Evolutionary conservation across 176 grass and related monocot genomes (phyloP).

Genomic region (Miscanthus lutarioriparius): DNA sequence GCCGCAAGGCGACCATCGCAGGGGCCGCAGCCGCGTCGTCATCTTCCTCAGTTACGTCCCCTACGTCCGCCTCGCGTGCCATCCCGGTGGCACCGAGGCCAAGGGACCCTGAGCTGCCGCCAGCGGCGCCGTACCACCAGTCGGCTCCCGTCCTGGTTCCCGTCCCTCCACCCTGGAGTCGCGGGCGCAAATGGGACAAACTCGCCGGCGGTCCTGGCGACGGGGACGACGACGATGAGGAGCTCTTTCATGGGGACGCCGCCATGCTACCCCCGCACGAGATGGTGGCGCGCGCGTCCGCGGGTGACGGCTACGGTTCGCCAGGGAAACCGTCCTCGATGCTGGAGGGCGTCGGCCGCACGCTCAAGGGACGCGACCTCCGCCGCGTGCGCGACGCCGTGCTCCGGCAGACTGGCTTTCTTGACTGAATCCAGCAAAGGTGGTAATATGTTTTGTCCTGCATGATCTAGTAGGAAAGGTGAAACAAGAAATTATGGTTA

Average conservation of each 20-base stretch:
- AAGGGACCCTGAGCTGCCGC: constrained; percentile 6
- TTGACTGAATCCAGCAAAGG: constrained; percentile 31
- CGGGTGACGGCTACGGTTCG: neutral
- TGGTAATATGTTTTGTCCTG: neutral
- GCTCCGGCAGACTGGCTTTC: constrained; percentile 40
- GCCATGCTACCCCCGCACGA: constrained; percentile 43
- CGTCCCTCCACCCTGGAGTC: constrained; percentile 16
- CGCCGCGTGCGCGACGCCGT: constrained; percentile 82
- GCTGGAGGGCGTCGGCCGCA: constrained; percentile 73
- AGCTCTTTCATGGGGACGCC: constrained; percentile 29
- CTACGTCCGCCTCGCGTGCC: constrained; percentile 2
- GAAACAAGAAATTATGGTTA: neutral
- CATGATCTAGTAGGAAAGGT: constrained; percentile 11
- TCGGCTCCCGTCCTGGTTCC: constrained; percentile 42
- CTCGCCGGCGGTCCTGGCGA: neutral
- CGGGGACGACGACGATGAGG: constrained; percentile 19
- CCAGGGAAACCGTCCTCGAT: constrained; percentile 31
- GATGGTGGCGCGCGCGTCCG: constrained; percentile 47
- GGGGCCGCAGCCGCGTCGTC: neutral
- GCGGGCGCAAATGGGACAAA: constrained; percentile 19
- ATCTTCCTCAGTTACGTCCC: neutral
- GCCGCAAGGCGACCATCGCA: constrained; percentile 39
- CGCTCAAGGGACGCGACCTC: constrained; percentile 88
- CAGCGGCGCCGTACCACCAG: constrained; percentile 32
- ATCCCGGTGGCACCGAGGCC: constrained; percentile 16